These are phyloP conservation scores for Solanum lycopersicoides DNA, from an alignment of 257 asterid genomes.

Conservation along the genomic window DNA sequence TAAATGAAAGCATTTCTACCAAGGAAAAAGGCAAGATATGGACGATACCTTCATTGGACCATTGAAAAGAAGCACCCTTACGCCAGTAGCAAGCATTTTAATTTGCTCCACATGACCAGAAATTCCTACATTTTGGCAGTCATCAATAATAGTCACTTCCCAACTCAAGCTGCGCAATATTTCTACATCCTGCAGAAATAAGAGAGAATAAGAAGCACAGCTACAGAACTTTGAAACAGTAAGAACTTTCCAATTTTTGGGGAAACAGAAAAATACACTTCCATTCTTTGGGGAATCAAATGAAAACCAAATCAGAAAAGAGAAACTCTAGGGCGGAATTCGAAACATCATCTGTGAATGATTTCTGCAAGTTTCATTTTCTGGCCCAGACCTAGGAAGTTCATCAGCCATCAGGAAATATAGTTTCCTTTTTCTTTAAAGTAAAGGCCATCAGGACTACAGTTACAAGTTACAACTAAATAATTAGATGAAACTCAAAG, in stretches of 20 bases:
- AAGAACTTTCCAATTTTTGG: background rate
- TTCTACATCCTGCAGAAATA: constrained; percentile 44
- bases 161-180: constrained; percentile 32
- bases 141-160: constrained; percentile 55
- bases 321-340: background rate
- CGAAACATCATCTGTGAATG: background rate
- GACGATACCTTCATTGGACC: constrained; percentile 41
- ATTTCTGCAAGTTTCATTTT: background rate
- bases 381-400: background rate
- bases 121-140: constrained; percentile 23
- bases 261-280: background rate
- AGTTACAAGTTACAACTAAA: background rate
- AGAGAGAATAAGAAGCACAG: background rate
- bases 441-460: background rate
- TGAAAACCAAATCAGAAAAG: background rate
- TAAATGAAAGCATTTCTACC: background rate
- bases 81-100: constrained; percentile 30
- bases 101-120: constrained; percentile 25
- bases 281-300: background rate
- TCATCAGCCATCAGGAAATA: background rate
- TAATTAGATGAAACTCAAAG: background rate
- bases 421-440: background rate
- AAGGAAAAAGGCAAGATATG: background rate
- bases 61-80: constrained; percentile 39
- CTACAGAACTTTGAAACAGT: background rate